phyloP scores from a whole-genome alignment of 2,329 filamentous ascomycete species.

The Paecilomyces fulvus region DNA sequence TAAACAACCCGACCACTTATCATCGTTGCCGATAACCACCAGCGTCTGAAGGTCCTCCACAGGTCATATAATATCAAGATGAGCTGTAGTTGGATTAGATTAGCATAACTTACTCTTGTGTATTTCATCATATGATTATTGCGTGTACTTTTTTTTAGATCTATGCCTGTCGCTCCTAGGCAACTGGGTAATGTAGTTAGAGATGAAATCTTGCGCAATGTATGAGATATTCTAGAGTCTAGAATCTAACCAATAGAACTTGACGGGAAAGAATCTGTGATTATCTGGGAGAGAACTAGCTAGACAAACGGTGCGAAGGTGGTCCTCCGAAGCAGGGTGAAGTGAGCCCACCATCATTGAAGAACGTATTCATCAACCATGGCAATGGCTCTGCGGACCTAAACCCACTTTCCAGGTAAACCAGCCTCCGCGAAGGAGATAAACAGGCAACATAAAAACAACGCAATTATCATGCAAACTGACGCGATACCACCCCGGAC shows the following conservation, averaged over 20 bases:
- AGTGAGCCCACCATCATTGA: not conserved
- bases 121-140: too few species aligned
- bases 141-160: too few species aligned
- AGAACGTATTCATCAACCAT: too few species aligned
- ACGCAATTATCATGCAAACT: conserved; percentile 17
- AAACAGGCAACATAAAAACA: conserved; percentile 9
- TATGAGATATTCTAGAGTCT: not conserved
- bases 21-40: too few species aligned
- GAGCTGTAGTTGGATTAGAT: too few species aligned
- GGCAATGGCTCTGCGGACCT: not conserved
- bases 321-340: not conserved
- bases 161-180: too few species aligned
- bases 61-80: too few species aligned
- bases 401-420: not conserved
- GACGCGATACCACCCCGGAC: conserved; percentile 40
- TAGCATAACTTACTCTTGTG: too few species aligned
- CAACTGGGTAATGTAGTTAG: too few species aligned
- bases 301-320: not conserved
- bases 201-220: too few species aligned
- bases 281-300: not conserved
- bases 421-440: conserved; percentile 1
- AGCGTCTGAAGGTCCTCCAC: too few species aligned
- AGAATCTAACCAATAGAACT: not conserved
- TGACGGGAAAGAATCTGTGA: not conserved
- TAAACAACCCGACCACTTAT: too few species aligned